Conservation (phyloP, 106 monocot species). For the Dendrobium officinale region DNA sequence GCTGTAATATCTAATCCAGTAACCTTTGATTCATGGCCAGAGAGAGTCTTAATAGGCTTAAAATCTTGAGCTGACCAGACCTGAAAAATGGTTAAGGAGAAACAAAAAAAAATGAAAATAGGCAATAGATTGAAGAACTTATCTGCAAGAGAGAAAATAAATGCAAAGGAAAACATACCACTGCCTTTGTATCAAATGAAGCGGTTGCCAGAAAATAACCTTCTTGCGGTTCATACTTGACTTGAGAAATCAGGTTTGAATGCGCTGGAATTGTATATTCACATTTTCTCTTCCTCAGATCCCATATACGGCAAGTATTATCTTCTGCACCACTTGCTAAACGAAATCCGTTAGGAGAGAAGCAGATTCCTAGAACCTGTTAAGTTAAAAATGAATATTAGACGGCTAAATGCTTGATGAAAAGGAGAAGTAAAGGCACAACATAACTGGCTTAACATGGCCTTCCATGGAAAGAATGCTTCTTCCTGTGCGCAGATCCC, state of each 20-base stretch:
- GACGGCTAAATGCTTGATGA: no score
- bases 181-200: constrained; percentile 87
- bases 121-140: not conserved
- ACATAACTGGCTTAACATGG: constrained; percentile 82
- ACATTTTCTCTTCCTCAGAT: constrained; percentile 83
- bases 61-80: constrained; percentile 89
- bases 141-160: not conserved
- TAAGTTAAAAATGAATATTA: not conserved
- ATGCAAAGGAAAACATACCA: constrained; percentile 32
- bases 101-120: not conserved
- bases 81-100: constrained; percentile 19
- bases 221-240: constrained; percentile 95
- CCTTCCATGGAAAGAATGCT: constrained; percentile 83
- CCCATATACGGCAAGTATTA: constrained; percentile 88
- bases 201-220: constrained; percentile 86
- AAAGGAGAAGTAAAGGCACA: no score
- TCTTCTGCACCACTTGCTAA: constrained; percentile 90
- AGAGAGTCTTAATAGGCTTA: constrained; percentile 79
- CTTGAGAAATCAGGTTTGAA: constrained; percentile 82
- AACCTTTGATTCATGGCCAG: constrained; percentile 87
- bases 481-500: constrained; percentile 93
- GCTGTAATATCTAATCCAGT: constrained; percentile 77
- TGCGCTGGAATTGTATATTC: constrained; percentile 89
- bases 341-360: constrained; percentile 88
- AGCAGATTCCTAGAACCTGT: constrained; percentile 79